Conservation (phyloP, 1,139 yeast genomes). For the Protomyces gravidus region DNA sequence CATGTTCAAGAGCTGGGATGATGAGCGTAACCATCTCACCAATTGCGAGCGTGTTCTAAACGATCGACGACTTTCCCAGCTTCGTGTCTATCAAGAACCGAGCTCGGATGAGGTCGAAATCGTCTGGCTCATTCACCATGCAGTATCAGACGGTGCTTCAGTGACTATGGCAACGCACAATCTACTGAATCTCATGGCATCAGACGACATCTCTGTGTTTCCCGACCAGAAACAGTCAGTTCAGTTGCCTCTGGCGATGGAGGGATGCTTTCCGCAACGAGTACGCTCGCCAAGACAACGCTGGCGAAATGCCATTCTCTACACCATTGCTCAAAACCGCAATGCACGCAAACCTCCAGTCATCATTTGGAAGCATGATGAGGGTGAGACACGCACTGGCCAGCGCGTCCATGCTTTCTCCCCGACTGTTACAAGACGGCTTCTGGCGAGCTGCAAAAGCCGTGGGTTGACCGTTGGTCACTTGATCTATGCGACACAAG, state of each 20-base stretch:
- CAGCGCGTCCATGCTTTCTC: constrained; percentile 12
- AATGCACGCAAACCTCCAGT: neutral
- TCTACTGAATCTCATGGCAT: constrained; percentile 1
- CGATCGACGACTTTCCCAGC: constrained; percentile 6
- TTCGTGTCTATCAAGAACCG: neutral
- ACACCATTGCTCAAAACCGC: constrained; percentile 3
- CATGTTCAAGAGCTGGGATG: constrained; percentile 1
- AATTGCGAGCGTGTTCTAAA: constrained; percentile 13
- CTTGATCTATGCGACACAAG: constrained; percentile 21
- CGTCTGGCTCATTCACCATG: constrained; percentile 6
- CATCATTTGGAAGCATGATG: neutral
- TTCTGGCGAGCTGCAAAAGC: constrained; percentile 2
- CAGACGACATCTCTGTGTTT: neutral
- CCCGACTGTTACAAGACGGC: neutral
- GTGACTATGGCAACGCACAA: constrained; percentile 8
- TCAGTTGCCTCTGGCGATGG: constrained; percentile 18
- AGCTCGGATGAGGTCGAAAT: neutral
- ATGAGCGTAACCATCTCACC: constrained; percentile 7
- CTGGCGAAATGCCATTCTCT: constrained; percentile 14
- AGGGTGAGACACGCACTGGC: constrained; percentile 1
- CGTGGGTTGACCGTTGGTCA: constrained; percentile 11
- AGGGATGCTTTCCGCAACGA: constrained; percentile 11
- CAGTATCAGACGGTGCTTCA: constrained; percentile 14
- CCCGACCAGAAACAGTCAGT: no score
- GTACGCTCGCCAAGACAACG: neutral